Conservation (phyloP, 805 yeast species). For the Sugiyamaella floridensis region DNA sequence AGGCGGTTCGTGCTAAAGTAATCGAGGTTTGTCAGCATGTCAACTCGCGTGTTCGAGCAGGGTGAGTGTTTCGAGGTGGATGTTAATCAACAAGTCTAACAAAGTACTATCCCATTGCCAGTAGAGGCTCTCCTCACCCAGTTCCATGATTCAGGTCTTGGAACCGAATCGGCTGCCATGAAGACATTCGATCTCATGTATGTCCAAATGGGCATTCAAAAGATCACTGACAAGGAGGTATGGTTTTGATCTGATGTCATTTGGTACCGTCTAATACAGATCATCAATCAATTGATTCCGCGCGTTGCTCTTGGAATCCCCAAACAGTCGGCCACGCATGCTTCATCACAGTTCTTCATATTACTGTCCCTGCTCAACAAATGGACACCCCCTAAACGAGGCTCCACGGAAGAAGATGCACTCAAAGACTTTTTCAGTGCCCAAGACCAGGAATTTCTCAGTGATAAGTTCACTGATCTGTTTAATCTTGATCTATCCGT, state of each 20-base stretch:
- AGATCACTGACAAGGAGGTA: constrained; percentile 36
- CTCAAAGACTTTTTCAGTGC: constrained; percentile 32
- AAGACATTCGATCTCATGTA: constrained; percentile 41
- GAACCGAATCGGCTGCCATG: constrained; percentile 13
- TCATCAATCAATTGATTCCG: constrained; percentile 39
- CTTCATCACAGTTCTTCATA: constrained; percentile 48
- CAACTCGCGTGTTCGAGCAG: constrained; percentile 54
- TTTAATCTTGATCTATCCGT: constrained; percentile 37
- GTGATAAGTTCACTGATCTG: constrained; percentile 46
- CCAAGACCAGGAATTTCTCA: constrained; percentile 41
- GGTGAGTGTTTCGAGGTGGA: constrained; percentile 16
- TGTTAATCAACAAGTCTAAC: too few relatives aligned
- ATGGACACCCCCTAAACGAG: constrained; percentile 47
- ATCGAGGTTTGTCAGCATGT: constrained; percentile 60
- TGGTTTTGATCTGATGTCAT: not conserved
- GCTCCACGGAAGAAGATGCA: constrained; percentile 36
- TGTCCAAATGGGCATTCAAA: constrained; percentile 58
- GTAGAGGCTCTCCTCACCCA: constrained; percentile 55
- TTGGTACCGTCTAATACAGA: not conserved
- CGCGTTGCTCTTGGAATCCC: constrained; percentile 43
- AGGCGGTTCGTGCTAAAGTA: constrained; percentile 59
- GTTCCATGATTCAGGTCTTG: constrained; percentile 47
- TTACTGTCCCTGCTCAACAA: constrained; percentile 48
- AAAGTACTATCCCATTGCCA: constrained; percentile 72
- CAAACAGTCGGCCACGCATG: constrained; percentile 31